These are phyloP conservation scores for Tarenaya hassleriana DNA, from an alignment of 345 rosid genomes.

Conservation along the genomic window DNA sequence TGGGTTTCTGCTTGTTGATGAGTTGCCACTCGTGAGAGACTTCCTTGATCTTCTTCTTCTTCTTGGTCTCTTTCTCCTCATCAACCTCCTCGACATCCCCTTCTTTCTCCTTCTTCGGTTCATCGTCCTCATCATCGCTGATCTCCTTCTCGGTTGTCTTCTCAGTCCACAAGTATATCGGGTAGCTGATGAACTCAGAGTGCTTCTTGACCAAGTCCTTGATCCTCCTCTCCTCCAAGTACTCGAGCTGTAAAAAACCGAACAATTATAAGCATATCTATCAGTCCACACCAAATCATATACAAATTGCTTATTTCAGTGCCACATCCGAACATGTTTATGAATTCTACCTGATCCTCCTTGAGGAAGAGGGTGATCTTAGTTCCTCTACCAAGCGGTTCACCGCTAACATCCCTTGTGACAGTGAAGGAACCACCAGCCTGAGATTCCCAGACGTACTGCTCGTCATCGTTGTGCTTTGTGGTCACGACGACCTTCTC, in stretches of 20 bases:
- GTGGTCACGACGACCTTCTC: conserved; percentile 77
- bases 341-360: conserved; percentile 56
- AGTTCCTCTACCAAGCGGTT: conserved; percentile 86
- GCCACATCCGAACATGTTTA: not conserved
- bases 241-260: conserved; percentile 45
- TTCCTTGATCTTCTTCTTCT: conserved; percentile 87
- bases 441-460: too few relatives aligned
- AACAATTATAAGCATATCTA: not conserved
- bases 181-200: conserved; percentile 89
- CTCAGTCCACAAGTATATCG: conserved; percentile 81
- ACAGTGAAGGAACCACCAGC: conserved; percentile 88
- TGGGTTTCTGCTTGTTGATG: conserved; percentile 85
- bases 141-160: conserved; percentile 86
- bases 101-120: conserved; percentile 57
- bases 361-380: conserved; percentile 72
- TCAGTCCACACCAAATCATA: not conserved
- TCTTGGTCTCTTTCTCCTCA: conserved; percentile 74
- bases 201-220: conserved; percentile 93
- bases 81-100: conserved; percentile 73
- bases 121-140: conserved; percentile 77
- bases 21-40: conserved; percentile 84
- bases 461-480: conserved; percentile 81
- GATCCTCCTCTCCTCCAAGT: conserved; percentile 80
- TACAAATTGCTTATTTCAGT: not conserved
- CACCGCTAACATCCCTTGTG: conserved; percentile 65